These are phyloP conservation scores for Gynochthodes officinalis DNA, from an alignment of 257 asterid genomes.

Conservation along the genomic window DNA sequence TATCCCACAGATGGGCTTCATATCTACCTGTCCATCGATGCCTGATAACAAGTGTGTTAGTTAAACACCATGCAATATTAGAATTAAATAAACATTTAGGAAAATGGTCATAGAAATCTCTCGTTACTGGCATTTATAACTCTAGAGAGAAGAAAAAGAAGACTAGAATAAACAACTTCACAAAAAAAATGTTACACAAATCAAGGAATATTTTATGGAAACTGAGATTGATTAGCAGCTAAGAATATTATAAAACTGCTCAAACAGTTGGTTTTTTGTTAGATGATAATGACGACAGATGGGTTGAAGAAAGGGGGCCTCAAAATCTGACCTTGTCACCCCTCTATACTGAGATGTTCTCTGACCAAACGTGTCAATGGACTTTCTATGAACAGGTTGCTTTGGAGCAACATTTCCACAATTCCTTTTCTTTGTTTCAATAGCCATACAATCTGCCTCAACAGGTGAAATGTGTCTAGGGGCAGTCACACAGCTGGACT, in stretches of 20 bases:
- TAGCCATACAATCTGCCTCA: conserved; percentile 36
- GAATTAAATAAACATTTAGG: not conserved
- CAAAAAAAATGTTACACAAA: too few relatives aligned
- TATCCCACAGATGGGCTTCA: conserved; percentile 50
- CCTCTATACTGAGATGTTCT: conserved; percentile 98
- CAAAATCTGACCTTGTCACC: conserved; percentile 60
- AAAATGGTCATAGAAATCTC: not conserved
- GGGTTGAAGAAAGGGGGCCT: not conserved
- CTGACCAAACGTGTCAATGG: conserved; percentile 93
- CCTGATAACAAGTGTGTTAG: conserved; percentile 13
- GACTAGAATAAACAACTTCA: too few relatives aligned
- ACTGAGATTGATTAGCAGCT: too few relatives aligned
- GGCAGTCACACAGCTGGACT: conserved; percentile 70
- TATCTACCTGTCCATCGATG: conserved; percentile 46
- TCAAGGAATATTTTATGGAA: too few relatives aligned
- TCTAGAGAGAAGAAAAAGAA: too few relatives aligned
- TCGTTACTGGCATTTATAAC: not conserved
- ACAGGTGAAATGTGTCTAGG: conserved; percentile 53
- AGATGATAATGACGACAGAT: not conserved
- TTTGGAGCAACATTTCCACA: conserved; percentile 41
- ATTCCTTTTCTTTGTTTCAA: conserved; percentile 66
- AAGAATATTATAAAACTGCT: not conserved
- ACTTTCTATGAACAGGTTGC: conserved; percentile 81
- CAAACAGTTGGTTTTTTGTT: not conserved
- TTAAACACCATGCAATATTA: not conserved